Evolutionary conservation across 2,329 filamentous ascomycete genomes (phyloP), one percentile per base, ranked within the genome.

Genomic region (Coniella lustricola): DNA sequence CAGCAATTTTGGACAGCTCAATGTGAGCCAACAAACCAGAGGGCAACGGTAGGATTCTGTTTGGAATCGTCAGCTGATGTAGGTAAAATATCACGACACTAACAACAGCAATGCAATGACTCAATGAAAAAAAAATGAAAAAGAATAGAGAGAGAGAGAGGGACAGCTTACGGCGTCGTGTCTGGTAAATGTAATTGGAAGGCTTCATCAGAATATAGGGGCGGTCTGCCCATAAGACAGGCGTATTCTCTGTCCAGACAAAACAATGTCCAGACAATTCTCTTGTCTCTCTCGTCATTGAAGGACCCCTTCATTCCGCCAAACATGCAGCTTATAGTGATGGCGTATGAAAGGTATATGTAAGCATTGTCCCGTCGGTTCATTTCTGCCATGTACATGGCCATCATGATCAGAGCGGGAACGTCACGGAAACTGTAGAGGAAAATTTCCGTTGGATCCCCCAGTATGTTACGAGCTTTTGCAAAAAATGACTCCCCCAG

Each of bases 251-350:
- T 64, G 53, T 76, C 73, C 13, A 77, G 57, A n/a, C 72, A 65
- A 48, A 74, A 76, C 2, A 76, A 62, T 0, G 73, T 76, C 74
- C 74, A 77, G 47, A 77, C 76, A 5, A 71, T 62, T 32, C 74
- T 62, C 54, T 71, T 74, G 1, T 66, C 67, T 18, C 58, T 57
- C 55, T 76, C 73, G 36, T 73, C 65, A 3, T 65, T 60, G 3
- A 57, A 57, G 54, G 63, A 67, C 3, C 70, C 71, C 13, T 67
- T 60, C 52, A 76, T 70, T 1, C 71, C 63, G n/a, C 74, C 74
- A 31, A 72, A 68, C 62, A 71, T 70, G 40, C 75, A 66, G 39
- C 69, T 68, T 29, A 74, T 67, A 36, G 71, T 68, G 63, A 74
- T 73, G 22, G 72, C 73, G 13, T 68, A 65, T 36, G 67, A 66